Base-by-base conservation (phyloP, 169 alveolate species). In the Plasmodium coatneyi region DNA sequence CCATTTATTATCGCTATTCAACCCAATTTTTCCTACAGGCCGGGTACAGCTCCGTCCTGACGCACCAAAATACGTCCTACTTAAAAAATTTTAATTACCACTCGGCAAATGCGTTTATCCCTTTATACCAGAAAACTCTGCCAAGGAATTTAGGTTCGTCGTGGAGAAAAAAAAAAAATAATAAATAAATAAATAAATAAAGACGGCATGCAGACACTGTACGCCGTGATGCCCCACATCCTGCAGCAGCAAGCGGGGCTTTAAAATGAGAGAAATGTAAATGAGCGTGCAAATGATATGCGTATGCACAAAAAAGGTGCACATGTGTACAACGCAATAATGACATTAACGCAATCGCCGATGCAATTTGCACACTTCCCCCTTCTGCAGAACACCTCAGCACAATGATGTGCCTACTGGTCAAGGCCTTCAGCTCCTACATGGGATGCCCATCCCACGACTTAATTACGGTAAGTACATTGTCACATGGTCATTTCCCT, bases 31-130 rank as follows among this genome's bases (percentile, higher is more conserved):
- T 9, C 72, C 49, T 22, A 6, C 82, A 89, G 94, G 94, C 84
- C 28, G 94, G 91, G 9, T 89, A 89, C 46, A 54, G 22, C 22
- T 36, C 90, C 14, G 25, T 89, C 46, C 49, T 80, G n/a, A 41
- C 71, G 12, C 94, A 89, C 83, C 89, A 80, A 80, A 89, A 89
- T 34, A 80, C 82, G 10, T 56, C 91, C 43, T 89, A 89, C 79
- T 80, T 89, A 60, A 89, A 89, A 78, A 79, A 80, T 60, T 89
- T 80, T 66, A 80, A 70, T 80, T 41, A 89, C 32, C 82, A 89
- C 36, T 25, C 76, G 34, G 90, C 83, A 54, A 66, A 81, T 39
- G 46, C 30, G 46, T 19, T n/a, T 12, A 41, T 60, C 32, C 90
- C 94, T 28, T 60, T 79, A 70, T 19, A 39, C 79, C 52, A 34